phyloP scores from a whole-genome alignment of 768 basidiomycete species.

The Lactifluus subvellereus region DNA sequence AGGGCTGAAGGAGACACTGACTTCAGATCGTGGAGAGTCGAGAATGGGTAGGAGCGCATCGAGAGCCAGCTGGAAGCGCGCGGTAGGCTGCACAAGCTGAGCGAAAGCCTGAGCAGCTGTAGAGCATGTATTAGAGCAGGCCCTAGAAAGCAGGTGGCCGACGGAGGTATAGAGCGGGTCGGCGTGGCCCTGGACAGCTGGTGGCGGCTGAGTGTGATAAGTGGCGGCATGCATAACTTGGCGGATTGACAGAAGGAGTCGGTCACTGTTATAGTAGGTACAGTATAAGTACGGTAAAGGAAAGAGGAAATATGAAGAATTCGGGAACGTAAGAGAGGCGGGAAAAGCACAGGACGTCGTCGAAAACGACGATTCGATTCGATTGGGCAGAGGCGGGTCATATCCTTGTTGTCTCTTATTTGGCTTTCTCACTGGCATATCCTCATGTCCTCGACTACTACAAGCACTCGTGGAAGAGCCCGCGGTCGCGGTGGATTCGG shows the following conservation, averaged over 20 bases:
- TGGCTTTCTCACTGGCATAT: not conserved
- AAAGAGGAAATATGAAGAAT: conserved; percentile 1
- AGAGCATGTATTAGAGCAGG: conserved; percentile 67
- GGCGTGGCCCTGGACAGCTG: conserved; percentile 32
- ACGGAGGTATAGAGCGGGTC: conserved; percentile 60
- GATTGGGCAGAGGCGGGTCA: not conserved
- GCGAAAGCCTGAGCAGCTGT: conserved; percentile 69
- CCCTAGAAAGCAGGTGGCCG: conserved; percentile 57
- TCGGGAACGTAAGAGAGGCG: conserved; percentile 1
- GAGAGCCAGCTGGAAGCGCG: conserved; percentile 78
- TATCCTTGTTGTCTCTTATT: conserved; percentile 7
- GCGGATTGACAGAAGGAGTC: conserved; percentile 8
- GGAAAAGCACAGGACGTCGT: not conserved
- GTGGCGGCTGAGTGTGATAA: conserved; percentile 32
- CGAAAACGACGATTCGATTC: not conserved
- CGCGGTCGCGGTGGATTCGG: conserved; percentile 62
- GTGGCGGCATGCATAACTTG: conserved; percentile 30
- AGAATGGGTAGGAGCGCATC: conserved; percentile 75
- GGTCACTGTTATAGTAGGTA: not conserved
- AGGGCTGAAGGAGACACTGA: conserved; percentile 3
- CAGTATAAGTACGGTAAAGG: not conserved
- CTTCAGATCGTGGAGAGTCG: conserved; percentile 34
- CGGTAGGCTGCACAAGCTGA: conserved; percentile 67
- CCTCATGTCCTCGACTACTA: not conserved
- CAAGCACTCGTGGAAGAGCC: conserved; percentile 34